phyloP scores from a whole-genome alignment of 495 filamentous ascomycete genomes.

The Penicillium malachiteum region DNA sequence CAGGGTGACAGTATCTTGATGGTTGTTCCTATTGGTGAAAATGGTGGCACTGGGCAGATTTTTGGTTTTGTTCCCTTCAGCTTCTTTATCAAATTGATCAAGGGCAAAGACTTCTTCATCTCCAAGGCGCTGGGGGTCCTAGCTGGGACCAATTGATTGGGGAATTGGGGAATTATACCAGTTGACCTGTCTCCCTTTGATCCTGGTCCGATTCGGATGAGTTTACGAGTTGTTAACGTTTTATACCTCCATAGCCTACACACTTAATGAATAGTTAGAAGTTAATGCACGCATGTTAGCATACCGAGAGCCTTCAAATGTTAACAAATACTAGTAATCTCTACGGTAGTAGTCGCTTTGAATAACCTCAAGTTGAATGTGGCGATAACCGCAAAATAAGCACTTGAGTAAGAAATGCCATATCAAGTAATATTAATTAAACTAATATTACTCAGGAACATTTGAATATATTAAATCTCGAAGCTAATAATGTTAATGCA shows the following conservation, averaged over 20 bases:
- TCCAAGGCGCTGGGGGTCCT: constrained; percentile 23
- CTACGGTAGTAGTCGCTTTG: too few relatives aligned
- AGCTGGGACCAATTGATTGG: constrained; percentile 16
- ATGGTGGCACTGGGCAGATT: constrained; percentile 50
- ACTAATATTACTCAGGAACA: too few relatives aligned
- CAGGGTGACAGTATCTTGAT: constrained; percentile 29
- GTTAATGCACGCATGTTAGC: neutral
- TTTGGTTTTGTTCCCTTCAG: constrained; percentile 43
- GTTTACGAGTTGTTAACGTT: neutral
- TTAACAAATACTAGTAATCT: too few relatives aligned
- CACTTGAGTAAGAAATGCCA: too few relatives aligned
- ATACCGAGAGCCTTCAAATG: too few relatives aligned
- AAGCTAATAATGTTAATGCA: neutral
- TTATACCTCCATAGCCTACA: neutral
- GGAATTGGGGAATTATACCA: neutral
- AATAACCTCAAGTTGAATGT: too few relatives aligned
- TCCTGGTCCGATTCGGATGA: neutral
- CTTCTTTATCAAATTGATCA: constrained; percentile 45
- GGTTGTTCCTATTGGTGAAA: constrained; percentile 45
- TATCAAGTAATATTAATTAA: too few relatives aligned
- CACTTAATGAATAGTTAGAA: neutral
- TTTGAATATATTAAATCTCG: too few relatives aligned
- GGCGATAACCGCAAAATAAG: too few relatives aligned
- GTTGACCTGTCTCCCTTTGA: neutral
- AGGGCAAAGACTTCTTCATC: constrained; percentile 43